Conservation (phyloP, 2,329 filamentous ascomycete genomes). For the Neonectria magnoliae region DNA sequence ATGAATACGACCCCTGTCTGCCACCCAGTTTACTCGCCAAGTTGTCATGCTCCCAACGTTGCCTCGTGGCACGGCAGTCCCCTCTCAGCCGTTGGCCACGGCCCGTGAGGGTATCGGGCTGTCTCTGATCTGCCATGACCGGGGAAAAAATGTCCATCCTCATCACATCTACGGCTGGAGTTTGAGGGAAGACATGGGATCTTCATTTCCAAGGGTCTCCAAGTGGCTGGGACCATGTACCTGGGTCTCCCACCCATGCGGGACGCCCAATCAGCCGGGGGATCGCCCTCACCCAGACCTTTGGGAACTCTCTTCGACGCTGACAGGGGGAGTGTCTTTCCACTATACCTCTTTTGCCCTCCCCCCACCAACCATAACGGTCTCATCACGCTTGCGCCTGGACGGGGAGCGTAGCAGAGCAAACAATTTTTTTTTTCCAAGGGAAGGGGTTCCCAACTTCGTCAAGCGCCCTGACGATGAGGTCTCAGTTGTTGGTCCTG, state of each 20-base stretch:
- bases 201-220: constrained; percentile 24
- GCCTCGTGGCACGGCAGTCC: constrained; percentile 18
- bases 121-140: constrained; percentile 7
- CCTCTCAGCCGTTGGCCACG: constrained; percentile 15
- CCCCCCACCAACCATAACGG: not conserved
- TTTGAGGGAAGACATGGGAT: constrained; percentile 25
- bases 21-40: constrained; percentile 26
- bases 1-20: constrained; percentile 35
- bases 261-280: constrained; percentile 35
- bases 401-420: not conserved
- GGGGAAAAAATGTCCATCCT: not conserved
- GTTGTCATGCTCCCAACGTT: constrained; percentile 13
- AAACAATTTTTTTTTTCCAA: constrained; percentile 5
- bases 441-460: not conserved
- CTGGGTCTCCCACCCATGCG: constrained; percentile 26
- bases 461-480: constrained; percentile 3
- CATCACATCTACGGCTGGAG: not conserved
- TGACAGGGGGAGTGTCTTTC: constrained; percentile 21
- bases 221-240: constrained; percentile 30
- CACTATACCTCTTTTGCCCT: constrained; percentile 22
- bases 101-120: not conserved
- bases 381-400: constrained; percentile 6
- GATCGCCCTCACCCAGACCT: constrained; percentile 34
- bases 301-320: constrained; percentile 27
- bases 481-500: constrained; percentile 1